Evolutionary conservation across 352 stramenopile species (phyloP).

Genomic region (Phytophthora foliorum): DNA sequence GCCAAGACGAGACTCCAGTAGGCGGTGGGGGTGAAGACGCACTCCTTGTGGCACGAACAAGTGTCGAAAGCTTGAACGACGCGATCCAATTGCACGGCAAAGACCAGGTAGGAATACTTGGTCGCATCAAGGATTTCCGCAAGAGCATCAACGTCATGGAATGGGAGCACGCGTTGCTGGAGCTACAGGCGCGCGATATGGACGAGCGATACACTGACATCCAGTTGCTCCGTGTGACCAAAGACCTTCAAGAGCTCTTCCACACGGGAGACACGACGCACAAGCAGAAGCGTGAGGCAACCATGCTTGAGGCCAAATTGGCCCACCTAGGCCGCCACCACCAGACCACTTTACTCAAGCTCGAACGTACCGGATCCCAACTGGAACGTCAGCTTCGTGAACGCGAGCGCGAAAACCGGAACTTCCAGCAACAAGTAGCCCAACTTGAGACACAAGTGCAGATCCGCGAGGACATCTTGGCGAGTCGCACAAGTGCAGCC

Average conservation of each 20-base stretch:
- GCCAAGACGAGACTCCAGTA: constrained; percentile 87
- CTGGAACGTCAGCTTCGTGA: constrained; percentile 74
- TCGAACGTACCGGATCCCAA: constrained; percentile 56
- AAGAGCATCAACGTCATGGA: constrained; percentile 96
- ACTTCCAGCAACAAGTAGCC: constrained; percentile 77
- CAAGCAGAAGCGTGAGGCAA: constrained; percentile 81
- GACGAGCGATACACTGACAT: constrained; percentile 95
- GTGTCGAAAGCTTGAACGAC: constrained; percentile 90
- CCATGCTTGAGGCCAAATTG: constrained; percentile 82
- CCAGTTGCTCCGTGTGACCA: constrained; percentile 94
- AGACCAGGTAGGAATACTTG: constrained; percentile 88
- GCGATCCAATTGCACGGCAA: constrained; percentile 88
- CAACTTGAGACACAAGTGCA: constrained; percentile 88
- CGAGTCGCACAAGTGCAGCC: constrained; percentile 68
- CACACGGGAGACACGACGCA: constrained; percentile 83
- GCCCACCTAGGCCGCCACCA: constrained; percentile 70
- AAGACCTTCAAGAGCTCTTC: constrained; percentile 93
- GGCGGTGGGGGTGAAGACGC: constrained; percentile 68
- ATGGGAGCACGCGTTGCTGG: constrained; percentile 90
- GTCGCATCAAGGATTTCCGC: constrained; percentile 94
- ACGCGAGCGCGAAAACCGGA: constrained; percentile 82
- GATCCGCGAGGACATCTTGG: constrained; percentile 90
- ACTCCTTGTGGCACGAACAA: constrained; percentile 78
- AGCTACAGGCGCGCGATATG: constrained; percentile 86
- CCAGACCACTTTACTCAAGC: constrained; percentile 70